These are phyloP conservation scores for Pichia sp. DNA, from an alignment of 1,139 yeast genomes.

Conservation along the genomic window DNA sequence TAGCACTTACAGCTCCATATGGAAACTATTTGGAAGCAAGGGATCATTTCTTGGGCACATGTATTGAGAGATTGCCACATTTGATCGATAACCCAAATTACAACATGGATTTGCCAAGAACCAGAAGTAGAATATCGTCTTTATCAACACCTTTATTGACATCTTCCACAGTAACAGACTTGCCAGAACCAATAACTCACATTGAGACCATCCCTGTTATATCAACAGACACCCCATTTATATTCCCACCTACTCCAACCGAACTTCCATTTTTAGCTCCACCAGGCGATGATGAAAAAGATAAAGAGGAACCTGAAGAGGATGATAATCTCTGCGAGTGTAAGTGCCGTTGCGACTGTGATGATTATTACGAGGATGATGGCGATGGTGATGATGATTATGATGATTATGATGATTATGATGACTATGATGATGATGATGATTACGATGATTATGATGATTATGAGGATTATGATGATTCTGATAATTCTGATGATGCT, in stretches of 20 bases:
- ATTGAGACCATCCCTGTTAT: no score
- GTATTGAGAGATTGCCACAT: constrained; percentile 33
- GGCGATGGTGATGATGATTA: constrained; percentile 2
- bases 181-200: no score
- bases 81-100: constrained; percentile 18
- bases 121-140: no score
- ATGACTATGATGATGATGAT: constrained; percentile 3
- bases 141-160: no score
- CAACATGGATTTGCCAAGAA: constrained; percentile 11
- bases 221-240: no score
- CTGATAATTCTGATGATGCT: constrained; percentile 1
- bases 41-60: constrained; percentile 50
- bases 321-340: constrained; percentile 1
- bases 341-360: constrained; percentile 2
- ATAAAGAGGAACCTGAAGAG: constrained; percentile 2
- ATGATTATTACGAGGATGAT: constrained; percentile 2
- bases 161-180: no score
- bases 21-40: constrained; percentile 43
- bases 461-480: constrained; percentile 1
- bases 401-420: constrained; percentile 2
- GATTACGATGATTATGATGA: no score
- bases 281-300: constrained; percentile 2
- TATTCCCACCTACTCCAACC: not conserved
- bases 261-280: constrained; percentile 1
- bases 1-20: constrained; percentile 37